Conservation (phyloP, 805 yeast species). For the Starmerella davenportii region DNA sequence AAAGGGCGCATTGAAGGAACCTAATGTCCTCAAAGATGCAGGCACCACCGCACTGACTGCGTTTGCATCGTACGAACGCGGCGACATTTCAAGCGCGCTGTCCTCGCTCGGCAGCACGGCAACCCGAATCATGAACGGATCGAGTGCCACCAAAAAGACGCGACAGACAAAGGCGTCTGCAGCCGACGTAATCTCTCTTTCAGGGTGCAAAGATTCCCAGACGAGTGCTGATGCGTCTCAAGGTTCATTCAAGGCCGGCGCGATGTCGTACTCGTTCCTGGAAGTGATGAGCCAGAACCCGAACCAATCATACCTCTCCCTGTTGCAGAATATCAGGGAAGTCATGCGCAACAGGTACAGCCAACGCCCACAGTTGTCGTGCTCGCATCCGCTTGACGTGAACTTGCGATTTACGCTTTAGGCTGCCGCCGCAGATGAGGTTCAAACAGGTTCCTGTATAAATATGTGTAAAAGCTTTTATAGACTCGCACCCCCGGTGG, state of each 20-base stretch:
- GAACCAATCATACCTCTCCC: constrained; percentile 47
- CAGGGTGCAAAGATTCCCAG: constrained; percentile 73
- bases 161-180: constrained; percentile 43
- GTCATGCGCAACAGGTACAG: constrained; percentile 45
- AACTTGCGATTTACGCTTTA: constrained; percentile 33
- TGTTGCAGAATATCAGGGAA: constrained; percentile 52
- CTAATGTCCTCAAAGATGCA: constrained; percentile 57
- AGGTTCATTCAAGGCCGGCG: constrained; percentile 59
- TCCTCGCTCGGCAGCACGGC: constrained; percentile 24
- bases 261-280: constrained; percentile 67
- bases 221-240: constrained; percentile 69
- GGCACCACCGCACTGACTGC: constrained; percentile 48
- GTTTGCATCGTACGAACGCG: constrained; percentile 40
- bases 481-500: too few relatives aligned
- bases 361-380: constrained; percentile 68
- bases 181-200: constrained; percentile 57
- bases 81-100: constrained; percentile 32
- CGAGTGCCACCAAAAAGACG: constrained; percentile 6
- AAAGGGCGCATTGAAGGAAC: constrained; percentile 68
- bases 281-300: constrained; percentile 43
- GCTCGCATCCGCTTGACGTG: constrained; percentile 65
- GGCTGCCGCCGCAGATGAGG: too few relatives aligned
- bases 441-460: too few relatives aligned
- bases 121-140: constrained; percentile 8
- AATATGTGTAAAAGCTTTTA: too few relatives aligned